Evolutionary conservation across 2,329 filamentous ascomycete genomes (phyloP).

Genomic region (Orbilia ellipsospora): DNA sequence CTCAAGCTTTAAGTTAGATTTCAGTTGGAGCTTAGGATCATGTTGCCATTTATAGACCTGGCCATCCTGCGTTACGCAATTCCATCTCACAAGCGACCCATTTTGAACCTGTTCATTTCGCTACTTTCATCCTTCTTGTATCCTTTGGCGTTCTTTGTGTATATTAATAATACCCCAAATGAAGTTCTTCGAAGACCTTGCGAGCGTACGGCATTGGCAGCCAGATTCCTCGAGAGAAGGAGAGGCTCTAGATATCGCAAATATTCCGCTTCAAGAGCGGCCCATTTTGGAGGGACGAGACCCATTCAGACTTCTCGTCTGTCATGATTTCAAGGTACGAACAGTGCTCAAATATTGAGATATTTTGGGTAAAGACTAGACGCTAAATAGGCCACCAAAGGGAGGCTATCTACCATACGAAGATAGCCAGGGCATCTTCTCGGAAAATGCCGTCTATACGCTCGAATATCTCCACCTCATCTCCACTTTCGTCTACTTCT

Average conservation of each 20-base stretch:
- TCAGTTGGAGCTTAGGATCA: no score
- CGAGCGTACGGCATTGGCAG: slow-evolving; percentile 39
- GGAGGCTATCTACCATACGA: slow-evolving; percentile 66
- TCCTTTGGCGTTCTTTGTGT: slow-evolving; percentile 22
- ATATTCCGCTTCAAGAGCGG: slow-evolving; percentile 48
- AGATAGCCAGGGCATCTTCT: slow-evolving; percentile 60
- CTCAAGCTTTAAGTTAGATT: neutral
- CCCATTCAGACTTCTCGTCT: slow-evolving; percentile 56
- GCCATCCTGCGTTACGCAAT: neutral
- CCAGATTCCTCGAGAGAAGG: slow-evolving; percentile 44
- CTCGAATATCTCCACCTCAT: slow-evolving; percentile 65
- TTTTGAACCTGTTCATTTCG: slow-evolving; percentile 11
- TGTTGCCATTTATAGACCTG: neutral
- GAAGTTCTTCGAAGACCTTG: slow-evolving; percentile 48
- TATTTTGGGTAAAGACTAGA: neutral
- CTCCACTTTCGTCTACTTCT: slow-evolving; percentile 66
- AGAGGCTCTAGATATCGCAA: slow-evolving; percentile 46
- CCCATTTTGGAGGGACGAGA: slow-evolving; percentile 33
- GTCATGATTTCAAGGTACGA: slow-evolving; percentile 58
- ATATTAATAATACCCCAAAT: slow-evolving; percentile 39
- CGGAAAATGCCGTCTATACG: slow-evolving; percentile 61
- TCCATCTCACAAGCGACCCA: neutral
- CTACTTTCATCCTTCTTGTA: neutral
- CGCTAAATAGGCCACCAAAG: slow-evolving; percentile 38
- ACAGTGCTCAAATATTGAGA: neutral